A percentile compares a stretch with the other conserved stretches of the same genome.
These are phyloP conservation scores for Heterobasidion irregulare DNA, from an alignment of 1,284 basidiomycete genomes.

Conservation along the genomic window DNA sequence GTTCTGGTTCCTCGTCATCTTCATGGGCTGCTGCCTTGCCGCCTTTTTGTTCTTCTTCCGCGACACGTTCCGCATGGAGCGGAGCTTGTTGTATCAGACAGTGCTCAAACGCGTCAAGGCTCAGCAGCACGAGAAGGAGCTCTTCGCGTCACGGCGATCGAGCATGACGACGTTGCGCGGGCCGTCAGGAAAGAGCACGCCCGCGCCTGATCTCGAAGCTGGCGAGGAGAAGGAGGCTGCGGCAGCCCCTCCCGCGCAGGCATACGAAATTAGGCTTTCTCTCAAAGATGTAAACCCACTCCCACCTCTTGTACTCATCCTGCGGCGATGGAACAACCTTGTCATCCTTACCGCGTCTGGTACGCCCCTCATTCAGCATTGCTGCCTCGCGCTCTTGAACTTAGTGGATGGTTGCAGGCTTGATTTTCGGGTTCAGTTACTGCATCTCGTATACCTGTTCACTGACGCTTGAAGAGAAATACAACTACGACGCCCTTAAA, in stretches of 20 bases:
- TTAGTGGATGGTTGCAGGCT: constrained; percentile 30
- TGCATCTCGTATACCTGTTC: constrained; percentile 66
- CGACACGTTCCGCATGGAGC: constrained; percentile 78
- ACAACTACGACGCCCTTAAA: constrained; percentile 62
- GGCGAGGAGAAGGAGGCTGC: background rate
- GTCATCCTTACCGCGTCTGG: constrained; percentile 65
- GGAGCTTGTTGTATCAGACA: constrained; percentile 69
- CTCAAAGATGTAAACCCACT: constrained; percentile 70
- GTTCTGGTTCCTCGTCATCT: constrained; percentile 75
- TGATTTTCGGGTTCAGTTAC: constrained; percentile 70
- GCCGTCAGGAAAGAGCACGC: background rate
- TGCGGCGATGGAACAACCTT: constrained; percentile 60
- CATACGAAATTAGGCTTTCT: constrained; percentile 43
- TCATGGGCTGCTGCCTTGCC: constrained; percentile 46
- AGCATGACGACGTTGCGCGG: constrained; percentile 3
- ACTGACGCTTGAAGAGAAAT: constrained; percentile 56
- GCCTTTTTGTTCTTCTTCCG: constrained; percentile 67
- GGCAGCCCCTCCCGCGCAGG: background rate
- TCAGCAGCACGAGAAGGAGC: constrained; percentile 5
- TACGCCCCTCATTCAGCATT: constrained; percentile 14
- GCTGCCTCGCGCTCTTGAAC: background rate
- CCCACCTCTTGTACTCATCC: constrained; percentile 46
- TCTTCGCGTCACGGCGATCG: constrained; percentile 3
- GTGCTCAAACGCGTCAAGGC: constrained; percentile 30
- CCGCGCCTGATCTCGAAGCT: background rate